Conservation (phyloP, 2,329 filamentous ascomycete species). For the Shiraia bambusicola region DNA sequence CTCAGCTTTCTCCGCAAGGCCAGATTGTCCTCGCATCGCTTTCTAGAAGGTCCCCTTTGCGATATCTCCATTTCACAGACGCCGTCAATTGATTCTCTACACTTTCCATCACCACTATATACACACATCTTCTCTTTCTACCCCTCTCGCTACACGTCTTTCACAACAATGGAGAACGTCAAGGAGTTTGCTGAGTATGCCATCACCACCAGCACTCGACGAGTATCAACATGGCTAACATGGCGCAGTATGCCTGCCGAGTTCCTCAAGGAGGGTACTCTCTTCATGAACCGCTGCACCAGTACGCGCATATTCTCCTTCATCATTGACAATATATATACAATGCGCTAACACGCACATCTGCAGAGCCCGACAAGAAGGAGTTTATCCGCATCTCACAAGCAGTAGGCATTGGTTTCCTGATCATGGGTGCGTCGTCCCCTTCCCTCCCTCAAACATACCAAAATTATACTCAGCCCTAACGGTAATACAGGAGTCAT, state of each 20-base stretch:
- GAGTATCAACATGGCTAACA: conserved; percentile 20
- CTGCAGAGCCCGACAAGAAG: conserved; percentile 46
- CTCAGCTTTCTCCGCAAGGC: conserved; percentile 29
- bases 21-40: conserved; percentile 27
- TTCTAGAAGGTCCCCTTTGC: conserved; percentile 20
- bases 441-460: not conserved
- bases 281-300: conserved; percentile 54
- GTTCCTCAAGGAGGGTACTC: conserved; percentile 51
- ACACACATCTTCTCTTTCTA: conserved; percentile 4
- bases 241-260: conserved; percentile 41
- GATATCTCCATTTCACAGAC: conserved; percentile 13
- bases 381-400: conserved; percentile 51
- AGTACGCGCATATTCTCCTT: conserved; percentile 27
- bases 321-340: too few relatives aligned
- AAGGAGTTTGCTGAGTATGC: conserved; percentile 66
- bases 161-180: conserved; percentile 68
- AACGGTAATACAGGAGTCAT: conserved; percentile 42
- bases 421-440: conserved; percentile 49
- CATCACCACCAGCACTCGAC: not conserved
- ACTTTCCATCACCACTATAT: conserved; percentile 1
- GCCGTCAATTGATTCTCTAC: conserved; percentile 8
- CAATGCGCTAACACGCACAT: conserved; percentile 26
- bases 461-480: not conserved
- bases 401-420: conserved; percentile 55
- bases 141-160: conserved; percentile 5